Base-by-base conservation (phyloP, 371 early-diverging fungal species). In the Mucor racemosus region DNA sequence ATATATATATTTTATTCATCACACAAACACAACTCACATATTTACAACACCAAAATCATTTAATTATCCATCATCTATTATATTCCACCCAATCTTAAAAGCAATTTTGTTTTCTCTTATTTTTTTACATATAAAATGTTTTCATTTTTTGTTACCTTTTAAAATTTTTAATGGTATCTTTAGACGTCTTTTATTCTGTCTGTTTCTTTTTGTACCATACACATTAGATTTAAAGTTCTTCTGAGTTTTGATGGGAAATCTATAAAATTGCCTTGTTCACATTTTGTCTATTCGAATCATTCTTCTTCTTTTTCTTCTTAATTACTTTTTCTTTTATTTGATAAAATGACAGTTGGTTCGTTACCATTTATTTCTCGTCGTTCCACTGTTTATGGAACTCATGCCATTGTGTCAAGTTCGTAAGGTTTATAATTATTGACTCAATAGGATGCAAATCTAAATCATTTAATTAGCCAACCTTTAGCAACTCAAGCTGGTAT, bases 401-500 rank as follows among this genome's bases (percentile, higher is more conserved):
- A 77, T 61, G 83, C 80, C 44, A 80, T 83, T 72, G 83, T 83
- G 3, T 68, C 80, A 26, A 78, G 83, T 60, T 68, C 77, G 83
- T 83, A 76, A 68, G 60, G 34, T 35, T 34, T 34, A 55, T 33
- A n/a, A 55, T 11, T 15, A 55, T 44, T 15, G 31, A 38, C 31
- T n/a, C 7, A 35, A 38, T 17, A 40, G 3, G 26, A 26, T 38
- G 4, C 38, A 1, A 7, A 38, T 5, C 38, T 38, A 38, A 38
- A 38, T 9, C 38, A 38, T 9, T 9, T 5, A 38, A 38, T 75
- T 60, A 92, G 93, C 55, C 91, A 94, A 78, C 93, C 93, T 19
- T 74, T 93, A 41, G 94, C 94, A 9, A 87, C 92, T 48, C 86
- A 90, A 54, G 88, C 92, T 33, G 96, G 97, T 39, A 70, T 91